Evolutionary conservation across 139 green algal genomes (phyloP).

Genomic region (Cymbomonas tetramitiformis): DNA sequence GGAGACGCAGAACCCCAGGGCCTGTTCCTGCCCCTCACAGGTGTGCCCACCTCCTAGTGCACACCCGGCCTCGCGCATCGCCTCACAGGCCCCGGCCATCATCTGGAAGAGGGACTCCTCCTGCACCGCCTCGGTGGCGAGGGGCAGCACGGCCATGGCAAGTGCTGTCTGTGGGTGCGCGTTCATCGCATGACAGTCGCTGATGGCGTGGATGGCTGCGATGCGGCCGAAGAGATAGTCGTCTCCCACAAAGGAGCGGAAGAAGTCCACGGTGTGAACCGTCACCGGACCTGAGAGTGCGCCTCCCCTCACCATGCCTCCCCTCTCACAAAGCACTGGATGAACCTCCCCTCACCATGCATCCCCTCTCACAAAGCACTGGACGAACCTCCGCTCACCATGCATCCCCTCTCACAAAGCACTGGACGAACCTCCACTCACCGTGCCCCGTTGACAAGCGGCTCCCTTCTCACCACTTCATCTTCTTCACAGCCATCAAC

Average conservation of each 20-base stretch:
- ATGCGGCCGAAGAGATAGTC: conserved; percentile 65
- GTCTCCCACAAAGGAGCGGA: conserved; percentile 56
- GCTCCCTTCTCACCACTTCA: no score
- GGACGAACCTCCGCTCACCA: conserved; percentile 9
- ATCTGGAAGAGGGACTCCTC: conserved; percentile 63
- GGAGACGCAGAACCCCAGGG: conserved; percentile 50
- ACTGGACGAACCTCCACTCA: no score
- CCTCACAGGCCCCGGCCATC: conserved; percentile 44
- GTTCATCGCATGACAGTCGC: conserved; percentile 73
- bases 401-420: no score
- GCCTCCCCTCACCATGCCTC: conserved; percentile 10
- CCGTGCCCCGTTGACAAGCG: no score
- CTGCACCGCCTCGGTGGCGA: conserved; percentile 35
- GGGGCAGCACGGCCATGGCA: conserved; percentile 54
- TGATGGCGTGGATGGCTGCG: conserved; percentile 58
- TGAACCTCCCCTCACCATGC: conserved; percentile 10
- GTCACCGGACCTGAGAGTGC: conserved; percentile 37
- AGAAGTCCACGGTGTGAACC: conserved; percentile 79
- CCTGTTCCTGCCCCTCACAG: conserved; percentile 52
- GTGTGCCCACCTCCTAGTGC: conserved; percentile 67
- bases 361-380: no score
- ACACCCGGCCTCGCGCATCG: conserved; percentile 47
- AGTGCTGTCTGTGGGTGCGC: conserved; percentile 51
- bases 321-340: no score
- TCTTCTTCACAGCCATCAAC: no score